Conservation (phyloP, 495 filamentous ascomycete genomes). For the Aspergillus steynii region DNA sequence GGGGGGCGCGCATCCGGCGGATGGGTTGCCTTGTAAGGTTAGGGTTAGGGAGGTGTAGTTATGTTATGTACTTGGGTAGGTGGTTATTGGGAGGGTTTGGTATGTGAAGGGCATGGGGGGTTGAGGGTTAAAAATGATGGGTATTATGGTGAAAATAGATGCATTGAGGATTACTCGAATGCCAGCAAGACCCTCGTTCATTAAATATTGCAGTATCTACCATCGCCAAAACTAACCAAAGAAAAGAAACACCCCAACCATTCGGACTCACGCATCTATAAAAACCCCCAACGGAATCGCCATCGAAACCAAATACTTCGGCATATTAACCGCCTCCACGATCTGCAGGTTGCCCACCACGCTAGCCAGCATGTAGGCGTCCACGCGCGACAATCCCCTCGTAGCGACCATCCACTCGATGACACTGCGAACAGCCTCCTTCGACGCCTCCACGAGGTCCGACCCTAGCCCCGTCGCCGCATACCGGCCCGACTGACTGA, state of each 20-base stretch:
- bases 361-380: slow-evolving; percentile 52
- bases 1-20: too few relatives aligned
- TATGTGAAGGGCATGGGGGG: too few relatives aligned
- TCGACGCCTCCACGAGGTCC: slow-evolving; percentile 45
- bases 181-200: too few relatives aligned
- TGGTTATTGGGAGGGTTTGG: too few relatives aligned
- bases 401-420: slow-evolving; percentile 47
- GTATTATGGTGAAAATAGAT: too few relatives aligned
- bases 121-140: too few relatives aligned
- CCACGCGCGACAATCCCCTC: slow-evolving; percentile 43
- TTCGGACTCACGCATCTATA: slow-evolving; percentile 1
- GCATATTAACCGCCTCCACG: slow-evolving; percentile 51
- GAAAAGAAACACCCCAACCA: not conserved
- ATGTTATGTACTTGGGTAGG: too few relatives aligned
- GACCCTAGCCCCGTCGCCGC: slow-evolving; percentile 46
- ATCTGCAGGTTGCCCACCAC: slow-evolving; percentile 49
- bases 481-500: slow-evolving; percentile 34
- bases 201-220: too few relatives aligned
- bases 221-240: too few relatives aligned
- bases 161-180: too few relatives aligned
- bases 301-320: slow-evolving; percentile 49
- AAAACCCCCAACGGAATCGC: slow-evolving; percentile 48
- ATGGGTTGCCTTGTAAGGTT: too few relatives aligned
- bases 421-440: slow-evolving; percentile 42
- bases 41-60: too few relatives aligned